Evolutionary conservation across 148 eudicot species (phyloP), one percentile per base, ranked within the genome.

Genomic region (Hydrangea macrophylla): DNA sequence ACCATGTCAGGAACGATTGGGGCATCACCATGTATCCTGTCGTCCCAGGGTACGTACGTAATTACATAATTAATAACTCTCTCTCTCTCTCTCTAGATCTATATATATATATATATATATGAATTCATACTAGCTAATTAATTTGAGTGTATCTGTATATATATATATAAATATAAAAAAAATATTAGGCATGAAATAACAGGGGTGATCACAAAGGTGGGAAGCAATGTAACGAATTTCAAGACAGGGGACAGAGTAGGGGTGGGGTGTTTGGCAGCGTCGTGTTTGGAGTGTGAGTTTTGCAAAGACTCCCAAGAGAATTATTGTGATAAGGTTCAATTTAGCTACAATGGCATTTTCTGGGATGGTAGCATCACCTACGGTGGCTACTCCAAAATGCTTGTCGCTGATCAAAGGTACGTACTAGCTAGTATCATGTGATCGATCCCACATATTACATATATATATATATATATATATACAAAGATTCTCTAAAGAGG

Each of bases 281-380:
- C 97, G 1, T 94, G 99, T 70, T 73, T 90, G 76, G 75, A 93
- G 2, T 94, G 99, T 54, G 99, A 94, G 65, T 85, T 65, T 35
- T 94, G 99, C 77, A 78, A 85, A 33, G 69, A 40, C 7, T 80
- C 81, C 0, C 76, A 87, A 40, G 97, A 94, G 53, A 94, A 94
- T 40, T 94, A 94, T 71, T 94, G 99, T 13, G 96, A 88, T 28
- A 45, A 94, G 37, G 63, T 91, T 25, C 91, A 88, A 58, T 79
- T 84, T 24, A 84, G 88, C 7, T 90, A 87, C 70, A 91, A 89
- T 74, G 97, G 96, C 73, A 81, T 90, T 55, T 90, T 88, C 68
- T 94, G 97, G 97, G 99, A 94, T 67, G 99, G 97, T 7, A 83
- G 86, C 73, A 80, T 94, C 75, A 94, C 99, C 27, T 87, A 89